These are phyloP conservation scores for Carex myosuroides DNA, from an alignment of 176 grass and related monocot genomes.

Conservation along the genomic window DNA sequence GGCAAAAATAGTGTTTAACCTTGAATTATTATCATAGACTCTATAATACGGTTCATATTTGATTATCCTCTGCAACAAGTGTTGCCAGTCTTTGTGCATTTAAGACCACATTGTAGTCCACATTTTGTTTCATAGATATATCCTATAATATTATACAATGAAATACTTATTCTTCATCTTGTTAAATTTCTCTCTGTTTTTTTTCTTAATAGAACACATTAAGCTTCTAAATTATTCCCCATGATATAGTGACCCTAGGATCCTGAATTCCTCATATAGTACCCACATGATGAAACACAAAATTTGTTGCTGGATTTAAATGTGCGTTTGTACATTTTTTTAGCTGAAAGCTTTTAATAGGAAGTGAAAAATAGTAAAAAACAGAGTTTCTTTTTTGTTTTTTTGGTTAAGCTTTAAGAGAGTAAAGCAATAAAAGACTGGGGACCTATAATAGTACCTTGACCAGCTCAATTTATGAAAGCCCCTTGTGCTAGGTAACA, in stretches of 20 bases:
- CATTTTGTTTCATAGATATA: neutral
- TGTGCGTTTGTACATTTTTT: neutral
- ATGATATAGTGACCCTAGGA: neutral
- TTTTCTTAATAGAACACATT: neutral
- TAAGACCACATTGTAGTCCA: neutral
- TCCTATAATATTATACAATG: neutral
- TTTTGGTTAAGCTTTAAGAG: neutral
- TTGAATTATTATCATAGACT: no score
- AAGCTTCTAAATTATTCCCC: neutral
- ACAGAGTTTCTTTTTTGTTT: neutral
- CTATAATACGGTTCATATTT: no score
- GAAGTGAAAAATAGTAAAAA: neutral
- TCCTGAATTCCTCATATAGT: neutral
- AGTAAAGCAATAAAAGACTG: neutral
- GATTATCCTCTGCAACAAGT: no score
- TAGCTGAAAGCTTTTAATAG: neutral
- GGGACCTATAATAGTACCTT: neutral
- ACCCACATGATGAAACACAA: neutral
- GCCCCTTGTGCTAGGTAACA: constrained; percentile 13
- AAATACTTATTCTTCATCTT: neutral
- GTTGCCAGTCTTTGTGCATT: no score
- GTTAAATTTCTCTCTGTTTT: neutral
- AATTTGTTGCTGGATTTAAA: neutral
- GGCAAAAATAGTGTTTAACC: neutral
- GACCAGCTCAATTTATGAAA: neutral